Conservation (phyloP, 2,329 filamentous ascomycete genomes). For the Pseudogymnoascus sp. region DNA sequence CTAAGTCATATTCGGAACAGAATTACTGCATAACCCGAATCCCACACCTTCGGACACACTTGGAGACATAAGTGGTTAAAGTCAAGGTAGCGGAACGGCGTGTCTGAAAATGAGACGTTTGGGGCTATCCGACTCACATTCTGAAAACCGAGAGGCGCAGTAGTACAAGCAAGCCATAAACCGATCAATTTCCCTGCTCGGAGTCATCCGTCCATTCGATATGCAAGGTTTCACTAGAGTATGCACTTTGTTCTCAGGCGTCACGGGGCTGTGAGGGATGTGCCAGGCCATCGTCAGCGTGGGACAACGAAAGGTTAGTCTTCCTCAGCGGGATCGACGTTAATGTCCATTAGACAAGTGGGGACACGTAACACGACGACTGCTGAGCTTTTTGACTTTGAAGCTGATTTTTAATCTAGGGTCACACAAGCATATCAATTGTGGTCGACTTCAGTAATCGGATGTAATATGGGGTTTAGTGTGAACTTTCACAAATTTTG, state of each 20-base stretch:
- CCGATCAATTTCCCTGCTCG: not conserved
- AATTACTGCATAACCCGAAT: not conserved
- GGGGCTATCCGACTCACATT: not conserved
- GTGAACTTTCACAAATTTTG: not conserved
- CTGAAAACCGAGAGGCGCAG: not conserved
- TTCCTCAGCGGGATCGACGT: not conserved
- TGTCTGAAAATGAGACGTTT: not conserved
- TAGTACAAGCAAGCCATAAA: not conserved
- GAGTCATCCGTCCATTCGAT: not conserved
- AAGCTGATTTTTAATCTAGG: not conserved
- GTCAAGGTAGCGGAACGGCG: not conserved
- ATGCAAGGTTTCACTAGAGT: not conserved
- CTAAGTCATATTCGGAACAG: not conserved
- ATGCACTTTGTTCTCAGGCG: not conserved
- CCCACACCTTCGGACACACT: not conserved
- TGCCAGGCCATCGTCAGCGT: no score
- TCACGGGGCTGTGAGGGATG: not conserved
- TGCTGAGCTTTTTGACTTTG: not conserved
- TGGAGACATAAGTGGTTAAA: not conserved
- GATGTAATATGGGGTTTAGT: not conserved
- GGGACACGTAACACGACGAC: not conserved
- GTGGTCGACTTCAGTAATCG: not conserved
- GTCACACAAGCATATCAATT: not conserved
- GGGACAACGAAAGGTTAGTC: not conserved
- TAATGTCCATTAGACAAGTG: not conserved